phyloP scores from a whole-genome alignment of 2,329 filamentous ascomycete species.

The Neoscytalidium dimidiatum region DNA sequence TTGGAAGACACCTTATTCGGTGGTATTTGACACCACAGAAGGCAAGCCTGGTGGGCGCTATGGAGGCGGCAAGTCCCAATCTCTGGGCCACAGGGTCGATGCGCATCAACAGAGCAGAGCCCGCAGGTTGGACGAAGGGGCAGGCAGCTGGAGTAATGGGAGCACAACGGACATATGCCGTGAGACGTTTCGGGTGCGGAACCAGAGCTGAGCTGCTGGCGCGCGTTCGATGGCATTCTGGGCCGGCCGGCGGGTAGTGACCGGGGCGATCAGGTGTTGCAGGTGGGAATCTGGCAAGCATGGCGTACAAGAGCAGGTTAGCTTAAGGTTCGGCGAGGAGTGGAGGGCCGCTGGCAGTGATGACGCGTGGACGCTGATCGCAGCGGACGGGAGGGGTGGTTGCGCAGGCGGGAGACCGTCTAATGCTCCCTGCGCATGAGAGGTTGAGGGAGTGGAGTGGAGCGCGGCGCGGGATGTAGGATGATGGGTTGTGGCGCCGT shows the following conservation, averaged over 20 bases:
- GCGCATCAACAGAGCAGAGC: background rate
- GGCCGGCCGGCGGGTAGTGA: background rate
- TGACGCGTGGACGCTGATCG: background rate
- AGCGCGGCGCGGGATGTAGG: background rate
- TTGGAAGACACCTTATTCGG: no score
- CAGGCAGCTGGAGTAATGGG: background rate
- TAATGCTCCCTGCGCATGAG: background rate
- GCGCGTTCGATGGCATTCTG: background rate
- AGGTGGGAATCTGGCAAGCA: no score
- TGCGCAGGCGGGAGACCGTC: background rate
- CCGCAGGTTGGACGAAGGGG: background rate
- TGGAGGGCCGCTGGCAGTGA: background rate
- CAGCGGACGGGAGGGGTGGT: background rate
- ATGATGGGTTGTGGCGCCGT: background rate
- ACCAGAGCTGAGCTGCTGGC: background rate
- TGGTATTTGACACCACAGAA: no score
- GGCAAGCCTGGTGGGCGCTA: no score
- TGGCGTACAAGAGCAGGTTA: background rate
- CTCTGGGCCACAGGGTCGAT: background rate
- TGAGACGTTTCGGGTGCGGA: slow-evolving; percentile 8
- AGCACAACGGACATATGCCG: background rate
- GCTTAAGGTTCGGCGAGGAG: background rate
- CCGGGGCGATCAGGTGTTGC: no score
- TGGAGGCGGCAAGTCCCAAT: background rate
- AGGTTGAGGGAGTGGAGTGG: background rate